Percentiles rank a stretch among this genome's conserved stretches.
phyloP scores from a whole-genome alignment of 2,329 filamentous ascomycete genomes.

The Monosporascus sp. region DNA sequence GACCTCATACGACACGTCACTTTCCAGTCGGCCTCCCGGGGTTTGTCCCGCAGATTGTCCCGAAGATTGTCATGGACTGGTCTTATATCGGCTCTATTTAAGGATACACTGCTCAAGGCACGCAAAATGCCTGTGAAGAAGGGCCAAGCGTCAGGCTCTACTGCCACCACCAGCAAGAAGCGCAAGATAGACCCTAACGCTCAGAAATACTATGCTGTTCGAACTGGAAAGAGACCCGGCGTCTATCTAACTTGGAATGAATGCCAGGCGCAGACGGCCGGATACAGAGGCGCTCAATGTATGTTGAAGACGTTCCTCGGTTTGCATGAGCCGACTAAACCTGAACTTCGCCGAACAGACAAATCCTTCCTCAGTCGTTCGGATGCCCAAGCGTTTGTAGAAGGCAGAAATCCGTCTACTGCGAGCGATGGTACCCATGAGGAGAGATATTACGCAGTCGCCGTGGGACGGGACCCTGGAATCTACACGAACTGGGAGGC shows the following conservation, averaged over 20 bases:
- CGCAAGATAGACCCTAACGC: slow-evolving; percentile 39
- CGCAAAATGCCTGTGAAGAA: slow-evolving; percentile 21
- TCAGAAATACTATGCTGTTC: slow-evolving; percentile 60
- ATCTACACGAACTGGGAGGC: slow-evolving; percentile 63
- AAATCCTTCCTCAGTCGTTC: slow-evolving; percentile 70
- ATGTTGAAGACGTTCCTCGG: slow-evolving; percentile 32
- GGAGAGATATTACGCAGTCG: slow-evolving; percentile 55
- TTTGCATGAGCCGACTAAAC: not conserved
- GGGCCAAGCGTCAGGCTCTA: slow-evolving; percentile 8
- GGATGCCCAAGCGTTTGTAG: slow-evolving; percentile 76
- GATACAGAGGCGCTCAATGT: slow-evolving; percentile 64
- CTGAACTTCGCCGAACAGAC: slow-evolving; percentile 44
- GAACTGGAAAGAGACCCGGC: slow-evolving; percentile 50
- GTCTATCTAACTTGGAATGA: slow-evolving; percentile 60
- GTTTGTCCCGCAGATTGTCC: too few relatives aligned
- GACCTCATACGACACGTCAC: slow-evolving; percentile 16
- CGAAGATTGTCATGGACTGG: slow-evolving; percentile 18
- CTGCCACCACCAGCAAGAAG: slow-evolving; percentile 34
- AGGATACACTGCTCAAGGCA: slow-evolving; percentile 8
- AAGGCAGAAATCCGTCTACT: slow-evolving; percentile 47
- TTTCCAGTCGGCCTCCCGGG: slow-evolving; percentile 7
- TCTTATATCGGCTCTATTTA: slow-evolving; percentile 6
- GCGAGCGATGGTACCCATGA: slow-evolving; percentile 35
- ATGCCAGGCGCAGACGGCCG: slow-evolving; percentile 55
- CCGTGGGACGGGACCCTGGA: slow-evolving; percentile 52